Percentiles rank a stretch among this genome's conserved stretches.
These are phyloP conservation scores for Penicillium psychrosexuale DNA, from an alignment of 2,329 filamentous ascomycete genomes.

Conservation along the genomic window DNA sequence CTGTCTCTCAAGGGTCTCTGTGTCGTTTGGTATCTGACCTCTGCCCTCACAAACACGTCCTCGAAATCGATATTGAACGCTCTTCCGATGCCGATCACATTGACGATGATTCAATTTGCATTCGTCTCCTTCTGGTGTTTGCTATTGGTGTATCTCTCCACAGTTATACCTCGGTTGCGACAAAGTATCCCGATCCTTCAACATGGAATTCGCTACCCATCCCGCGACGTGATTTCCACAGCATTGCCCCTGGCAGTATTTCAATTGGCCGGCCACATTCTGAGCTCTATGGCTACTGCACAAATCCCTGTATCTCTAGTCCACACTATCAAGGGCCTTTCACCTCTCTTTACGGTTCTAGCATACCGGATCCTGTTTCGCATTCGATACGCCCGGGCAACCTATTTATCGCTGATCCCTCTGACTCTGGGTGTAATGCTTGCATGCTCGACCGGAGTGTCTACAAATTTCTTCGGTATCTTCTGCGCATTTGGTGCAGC, in stretches of 20 bases:
- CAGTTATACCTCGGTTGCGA: slow-evolving; percentile 67
- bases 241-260: slow-evolving; percentile 91
- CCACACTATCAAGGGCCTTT: slow-evolving; percentile 97
- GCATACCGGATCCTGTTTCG: slow-evolving; percentile 88
- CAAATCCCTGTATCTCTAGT: slow-evolving; percentile 95
- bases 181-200: slow-evolving; percentile 72
- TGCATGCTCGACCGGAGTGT: slow-evolving; percentile 88
- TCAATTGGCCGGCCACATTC: slow-evolving; percentile 87
- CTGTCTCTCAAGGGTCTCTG: slow-evolving; percentile 65
- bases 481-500: slow-evolving; percentile 85
- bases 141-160: slow-evolving; percentile 71
- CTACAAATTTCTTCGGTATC: slow-evolving; percentile 85
- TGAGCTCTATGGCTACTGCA: slow-evolving; percentile 89
- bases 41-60: slow-evolving; percentile 93
- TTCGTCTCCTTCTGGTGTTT: slow-evolving; percentile 89
- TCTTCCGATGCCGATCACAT: slow-evolving; percentile 83
- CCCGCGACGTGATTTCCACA: slow-evolving; percentile 74
- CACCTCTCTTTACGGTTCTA: slow-evolving; percentile 88
- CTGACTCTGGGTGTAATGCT: slow-evolving; percentile 93
- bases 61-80: slow-evolving; percentile 95
- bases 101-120: slow-evolving; percentile 89
- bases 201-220: slow-evolving; percentile 78
- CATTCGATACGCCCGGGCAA: slow-evolving; percentile 81
- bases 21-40: slow-evolving; percentile 90
- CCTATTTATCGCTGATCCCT: slow-evolving; percentile 85